Base-by-base conservation (phyloP, 1,284 basidiomycete genomes). In the Ceratobasidium sp. region DNA sequence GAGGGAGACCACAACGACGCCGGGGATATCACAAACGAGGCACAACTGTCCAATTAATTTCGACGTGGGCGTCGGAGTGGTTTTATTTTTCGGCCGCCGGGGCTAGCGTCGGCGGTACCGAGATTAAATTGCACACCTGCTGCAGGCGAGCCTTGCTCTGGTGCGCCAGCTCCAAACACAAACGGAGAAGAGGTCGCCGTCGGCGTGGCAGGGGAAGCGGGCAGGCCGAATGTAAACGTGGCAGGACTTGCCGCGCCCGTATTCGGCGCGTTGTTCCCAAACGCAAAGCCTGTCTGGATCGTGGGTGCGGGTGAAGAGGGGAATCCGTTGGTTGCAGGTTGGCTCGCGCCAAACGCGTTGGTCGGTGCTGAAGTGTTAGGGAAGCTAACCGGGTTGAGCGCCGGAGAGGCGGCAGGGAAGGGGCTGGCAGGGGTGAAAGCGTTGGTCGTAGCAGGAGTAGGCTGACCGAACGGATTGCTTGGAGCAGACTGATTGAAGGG, bases 51-150 rank as follows among this genome's bases (percentile, higher is more conserved):
- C 64, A 18, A 53, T 67, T 50, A 67, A 36, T 53, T 67, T 50
- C 64, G 64, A 67, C 64, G 64, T 39, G 64, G 50, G 28, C 64
- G 64, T 43, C 64, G 64, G 64, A 67, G 64, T 30, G 64, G 64
- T 67, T 67, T 67, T 67, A 67, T 67, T 67, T 67, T 67, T 43
- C 64, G 64, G 32, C 64, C 64, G n/a, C 64, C 64, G 4, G 64
- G 64, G 18, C 64, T 67, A 12, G 64, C 64, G 50, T 67, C 64
- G 6, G 64, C 64, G 36, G 64, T 67, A 21, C 64, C 64, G 36
- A 67, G 64, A 55, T 67, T 67, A 32, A 67, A 67, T 26, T 67
- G 64, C 3, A 67, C 52, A 36, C 64, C 64, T n/a, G 50, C 46
- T 21, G 64, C 64, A 18, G 64, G 64, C 1, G 64, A 67, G 14